These are phyloP conservation scores for Ascochyta koolunga DNA, from an alignment of 2,329 filamentous ascomycete species.

Conservation along the genomic window DNA sequence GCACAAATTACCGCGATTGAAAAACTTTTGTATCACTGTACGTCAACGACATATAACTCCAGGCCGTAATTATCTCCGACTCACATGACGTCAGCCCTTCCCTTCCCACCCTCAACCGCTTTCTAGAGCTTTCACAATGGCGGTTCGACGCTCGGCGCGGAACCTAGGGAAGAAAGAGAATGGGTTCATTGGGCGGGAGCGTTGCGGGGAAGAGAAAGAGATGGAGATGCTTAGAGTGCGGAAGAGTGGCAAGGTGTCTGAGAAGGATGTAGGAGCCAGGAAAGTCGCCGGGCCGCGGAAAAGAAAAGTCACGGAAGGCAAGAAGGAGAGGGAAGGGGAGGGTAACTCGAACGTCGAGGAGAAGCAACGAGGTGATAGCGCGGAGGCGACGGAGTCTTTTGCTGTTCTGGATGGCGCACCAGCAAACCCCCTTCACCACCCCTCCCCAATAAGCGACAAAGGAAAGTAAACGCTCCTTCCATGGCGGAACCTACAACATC, in stretches of 20 bases:
- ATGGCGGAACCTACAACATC: slow-evolving; percentile 32
- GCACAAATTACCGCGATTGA: background rate
- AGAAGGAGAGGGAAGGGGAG: too few species aligned
- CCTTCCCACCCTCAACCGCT: slow-evolving; percentile 5
- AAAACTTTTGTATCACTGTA: slow-evolving; percentile 6
- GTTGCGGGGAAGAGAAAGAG: background rate
- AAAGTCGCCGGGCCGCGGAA: slow-evolving; percentile 21
- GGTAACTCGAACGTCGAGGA: too few species aligned
- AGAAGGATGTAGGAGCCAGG: background rate
- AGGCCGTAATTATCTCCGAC: background rate
- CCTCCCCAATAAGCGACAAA: slow-evolving; percentile 36
- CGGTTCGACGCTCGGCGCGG: slow-evolving; percentile 59
- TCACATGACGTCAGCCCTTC: slow-evolving; percentile 31
- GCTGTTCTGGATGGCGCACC: background rate
- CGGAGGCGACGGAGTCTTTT: background rate
- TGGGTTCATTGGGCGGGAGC: too few species aligned
- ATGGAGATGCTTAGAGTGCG: background rate
- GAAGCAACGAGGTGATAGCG: background rate
- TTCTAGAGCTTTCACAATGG: slow-evolving; percentile 49
- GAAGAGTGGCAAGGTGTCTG: background rate
- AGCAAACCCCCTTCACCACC: slow-evolving; percentile 37
- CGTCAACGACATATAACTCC: slow-evolving; percentile 54
- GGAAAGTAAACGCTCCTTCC: slow-evolving; percentile 16
- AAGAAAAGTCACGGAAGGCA: slow-evolving; percentile 30
- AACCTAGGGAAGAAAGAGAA: slow-evolving; percentile 42